Percentiles rank a stretch among this genome's conserved stretches.
Evolutionary conservation across 2,329 filamentous ascomycete species (phyloP).

Genomic region (Macrophomina pseudophaseolina): DNA sequence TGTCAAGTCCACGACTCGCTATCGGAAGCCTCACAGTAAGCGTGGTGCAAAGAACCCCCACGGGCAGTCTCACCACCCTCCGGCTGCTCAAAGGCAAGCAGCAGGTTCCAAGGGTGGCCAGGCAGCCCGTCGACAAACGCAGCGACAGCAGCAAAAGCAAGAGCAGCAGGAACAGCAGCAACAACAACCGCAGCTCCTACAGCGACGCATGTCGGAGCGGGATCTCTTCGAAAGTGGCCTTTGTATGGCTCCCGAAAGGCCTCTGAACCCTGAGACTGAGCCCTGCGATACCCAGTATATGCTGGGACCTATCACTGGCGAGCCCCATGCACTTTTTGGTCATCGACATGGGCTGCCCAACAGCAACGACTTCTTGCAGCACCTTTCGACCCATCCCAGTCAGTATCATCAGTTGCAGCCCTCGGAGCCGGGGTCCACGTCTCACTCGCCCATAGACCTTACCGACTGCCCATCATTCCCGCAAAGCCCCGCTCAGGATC

Average conservation of each 20-base stretch:
- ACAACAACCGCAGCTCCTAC: neutral
- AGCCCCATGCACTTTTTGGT: neutral
- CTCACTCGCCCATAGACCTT: neutral
- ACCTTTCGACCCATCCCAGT: neutral
- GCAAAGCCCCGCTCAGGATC: conserved; percentile 3
- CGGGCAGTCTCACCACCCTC: conserved; percentile 31
- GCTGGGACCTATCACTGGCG: neutral
- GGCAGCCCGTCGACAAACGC: conserved; percentile 37
- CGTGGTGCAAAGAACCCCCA: conserved; percentile 1
- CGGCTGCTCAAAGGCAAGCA: conserved; percentile 48
- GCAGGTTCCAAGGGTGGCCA: conserved; percentile 54
- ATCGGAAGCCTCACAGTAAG: conserved; percentile 43
- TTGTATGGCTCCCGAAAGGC: neutral
- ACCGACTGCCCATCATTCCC: conserved; percentile 1
- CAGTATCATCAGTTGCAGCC: neutral
- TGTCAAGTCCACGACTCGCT: conserved; percentile 81
- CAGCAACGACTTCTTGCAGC: neutral
- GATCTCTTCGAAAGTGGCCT: neutral
- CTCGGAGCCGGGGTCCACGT: neutral
- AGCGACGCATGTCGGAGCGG: neutral
- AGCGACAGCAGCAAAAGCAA: neutral
- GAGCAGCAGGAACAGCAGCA: neutral
- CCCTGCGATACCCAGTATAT: neutral
- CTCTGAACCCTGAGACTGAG: neutral
- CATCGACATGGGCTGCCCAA: neutral